Percentiles rank a stretch among this genome's conserved stretches.
Conservation (phyloP, 2,329 filamentous ascomycete species). For the Alternaria arborescens region DNA sequence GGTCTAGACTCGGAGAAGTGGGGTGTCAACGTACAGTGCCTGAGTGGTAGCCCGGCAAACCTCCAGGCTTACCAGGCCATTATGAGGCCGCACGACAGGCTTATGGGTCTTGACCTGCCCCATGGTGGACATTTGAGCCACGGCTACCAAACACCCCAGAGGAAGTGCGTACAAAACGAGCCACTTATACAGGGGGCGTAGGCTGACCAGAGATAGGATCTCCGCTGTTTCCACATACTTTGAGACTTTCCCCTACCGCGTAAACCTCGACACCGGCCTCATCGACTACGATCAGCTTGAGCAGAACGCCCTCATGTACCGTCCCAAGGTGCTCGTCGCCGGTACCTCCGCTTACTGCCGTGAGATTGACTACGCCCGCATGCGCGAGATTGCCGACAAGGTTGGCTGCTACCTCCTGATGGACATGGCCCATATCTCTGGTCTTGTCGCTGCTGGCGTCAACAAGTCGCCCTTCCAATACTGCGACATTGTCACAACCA, state of each 20-base stretch:
- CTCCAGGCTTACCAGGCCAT: slow-evolving; percentile 98
- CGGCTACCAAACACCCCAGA: slow-evolving; percentile 94
- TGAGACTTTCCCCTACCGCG: slow-evolving; percentile 93
- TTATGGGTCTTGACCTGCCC: slow-evolving; percentile 96
- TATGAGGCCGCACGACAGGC: slow-evolving; percentile 91
- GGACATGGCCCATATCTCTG: slow-evolving; percentile 98
- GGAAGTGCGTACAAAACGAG: slow-evolving; percentile 70
- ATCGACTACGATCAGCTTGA: slow-evolving; percentile 96
- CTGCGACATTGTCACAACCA: slow-evolving; percentile 96
- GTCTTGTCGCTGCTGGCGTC: slow-evolving; percentile 89
- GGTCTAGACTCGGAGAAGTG: slow-evolving; percentile 84
- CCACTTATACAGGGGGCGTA: background rate
- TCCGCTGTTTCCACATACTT: slow-evolving; percentile 99
- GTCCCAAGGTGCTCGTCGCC: slow-evolving; percentile 94
- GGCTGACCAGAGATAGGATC: slow-evolving; percentile 64
- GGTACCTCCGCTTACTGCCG: slow-evolving; percentile 96
- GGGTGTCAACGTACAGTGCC: slow-evolving; percentile 91
- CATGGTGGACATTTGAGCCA: slow-evolving; percentile 95
- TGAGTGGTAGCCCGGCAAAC: slow-evolving; percentile 94
- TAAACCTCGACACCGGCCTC: slow-evolving; percentile 87
- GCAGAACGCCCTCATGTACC: slow-evolving; percentile 85
- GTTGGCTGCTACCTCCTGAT: slow-evolving; percentile 90
- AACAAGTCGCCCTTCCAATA: slow-evolving; percentile 88
- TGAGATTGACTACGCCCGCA: slow-evolving; percentile 91
- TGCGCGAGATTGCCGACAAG: slow-evolving; percentile 91